These are phyloP conservation scores for Vitis cinerea DNA, from an alignment of 164 flowering plant genomes.

Conservation along the genomic window DNA sequence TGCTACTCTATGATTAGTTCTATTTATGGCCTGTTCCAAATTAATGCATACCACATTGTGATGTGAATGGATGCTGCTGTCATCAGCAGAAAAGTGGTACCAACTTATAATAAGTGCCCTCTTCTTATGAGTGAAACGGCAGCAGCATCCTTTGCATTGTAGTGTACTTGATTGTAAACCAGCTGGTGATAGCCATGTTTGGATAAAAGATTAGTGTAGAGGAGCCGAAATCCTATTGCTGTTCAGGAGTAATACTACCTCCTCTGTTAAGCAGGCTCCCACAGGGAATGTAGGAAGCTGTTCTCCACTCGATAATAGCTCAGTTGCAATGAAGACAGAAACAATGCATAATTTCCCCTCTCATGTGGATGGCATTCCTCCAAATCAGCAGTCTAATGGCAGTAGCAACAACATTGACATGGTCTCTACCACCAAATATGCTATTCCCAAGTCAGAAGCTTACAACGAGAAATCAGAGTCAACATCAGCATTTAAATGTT, in stretches of 20 bases:
- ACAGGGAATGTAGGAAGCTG: slow-evolving; percentile 62
- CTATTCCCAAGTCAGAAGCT: slow-evolving; percentile 34
- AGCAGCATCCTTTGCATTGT: background rate
- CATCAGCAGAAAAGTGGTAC: background rate
- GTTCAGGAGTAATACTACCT: slow-evolving; percentile 9
- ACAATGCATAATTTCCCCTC: slow-evolving; percentile 30
- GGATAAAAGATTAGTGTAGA: background rate
- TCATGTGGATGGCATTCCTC: slow-evolving; percentile 31
- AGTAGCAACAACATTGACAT: slow-evolving; percentile 55
- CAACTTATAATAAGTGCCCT: background rate
- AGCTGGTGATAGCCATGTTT: background rate
- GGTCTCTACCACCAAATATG: slow-evolving; percentile 44
- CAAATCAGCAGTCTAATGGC: slow-evolving; percentile 49
- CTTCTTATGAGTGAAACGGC: background rate
- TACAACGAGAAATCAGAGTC: slow-evolving; percentile 40
- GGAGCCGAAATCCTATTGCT: background rate
- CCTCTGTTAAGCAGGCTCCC: slow-evolving; percentile 26
- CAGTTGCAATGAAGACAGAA: slow-evolving; percentile 46
- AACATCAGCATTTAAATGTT: slow-evolving; percentile 33
- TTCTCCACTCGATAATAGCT: slow-evolving; percentile 54
- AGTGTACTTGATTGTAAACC: background rate
- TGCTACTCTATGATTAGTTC: background rate
- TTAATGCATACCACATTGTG: background rate
- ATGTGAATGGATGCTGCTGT: background rate
- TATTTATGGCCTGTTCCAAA: background rate